Percentiles rank a stretch among this genome's conserved stretches.
These are phyloP conservation scores for Sisymbrium irio DNA, from an alignment of 345 rosid species.

Conservation along the genomic window DNA sequence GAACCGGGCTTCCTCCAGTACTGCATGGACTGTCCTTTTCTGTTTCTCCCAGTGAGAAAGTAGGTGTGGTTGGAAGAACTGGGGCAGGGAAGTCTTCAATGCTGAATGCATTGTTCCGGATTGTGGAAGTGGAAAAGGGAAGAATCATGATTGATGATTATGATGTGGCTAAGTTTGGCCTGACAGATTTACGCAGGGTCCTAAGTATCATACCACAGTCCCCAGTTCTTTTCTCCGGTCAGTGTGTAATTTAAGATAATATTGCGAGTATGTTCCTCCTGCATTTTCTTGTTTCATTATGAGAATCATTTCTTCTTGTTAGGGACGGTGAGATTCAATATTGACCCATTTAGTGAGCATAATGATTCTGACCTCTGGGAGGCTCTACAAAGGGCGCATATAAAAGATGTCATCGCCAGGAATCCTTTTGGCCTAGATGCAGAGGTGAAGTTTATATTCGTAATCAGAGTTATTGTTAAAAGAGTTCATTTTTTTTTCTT, in stretches of 20 bases:
- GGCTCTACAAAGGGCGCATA: constrained; percentile 80
- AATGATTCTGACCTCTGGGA: constrained; percentile 93
- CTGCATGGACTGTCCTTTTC: constrained; percentile 69
- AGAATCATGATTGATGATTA: constrained; percentile 66
- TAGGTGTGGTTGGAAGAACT: constrained; percentile 96
- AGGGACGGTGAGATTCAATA: constrained; percentile 91
- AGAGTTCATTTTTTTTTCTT: no score
- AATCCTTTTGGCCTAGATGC: constrained; percentile 67
- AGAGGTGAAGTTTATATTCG: constrained; percentile 45
- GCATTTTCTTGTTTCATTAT: not conserved
- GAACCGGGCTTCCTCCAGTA: constrained; percentile 93
- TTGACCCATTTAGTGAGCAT: constrained; percentile 87
- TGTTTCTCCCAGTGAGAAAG: constrained; percentile 68
- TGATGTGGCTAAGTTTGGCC: constrained; percentile 63
- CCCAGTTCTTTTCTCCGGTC: constrained; percentile 96
- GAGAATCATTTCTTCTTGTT: constrained; percentile 10
- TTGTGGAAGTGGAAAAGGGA: constrained; percentile 83
- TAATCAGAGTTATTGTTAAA: not conserved
- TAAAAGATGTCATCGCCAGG: constrained; percentile 76
- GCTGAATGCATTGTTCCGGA: constrained; percentile 88
- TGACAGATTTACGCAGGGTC: constrained; percentile 70
- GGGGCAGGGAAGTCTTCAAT: constrained; percentile 97
- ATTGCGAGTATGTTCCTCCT: not conserved
- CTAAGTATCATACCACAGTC: constrained; percentile 91
- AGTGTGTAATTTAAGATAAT: not conserved